A percentile compares a stretch with the other conserved stretches of the same genome.
phyloP scores from a whole-genome alignment of 2,329 filamentous ascomycete species.

The Stachybotrys echinatus region DNA sequence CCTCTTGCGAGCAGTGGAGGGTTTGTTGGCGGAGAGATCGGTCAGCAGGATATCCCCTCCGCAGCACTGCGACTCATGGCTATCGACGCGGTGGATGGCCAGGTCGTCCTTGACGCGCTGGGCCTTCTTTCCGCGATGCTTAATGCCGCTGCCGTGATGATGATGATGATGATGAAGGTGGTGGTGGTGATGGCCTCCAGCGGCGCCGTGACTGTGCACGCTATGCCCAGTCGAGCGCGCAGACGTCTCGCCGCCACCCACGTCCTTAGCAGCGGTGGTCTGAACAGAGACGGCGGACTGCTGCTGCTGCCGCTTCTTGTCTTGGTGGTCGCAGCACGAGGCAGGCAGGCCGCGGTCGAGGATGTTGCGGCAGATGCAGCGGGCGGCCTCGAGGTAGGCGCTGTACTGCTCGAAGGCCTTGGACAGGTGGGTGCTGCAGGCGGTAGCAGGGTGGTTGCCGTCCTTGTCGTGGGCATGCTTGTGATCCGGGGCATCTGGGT shows the following conservation, averaged over 20 bases:
- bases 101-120: conserved; percentile 5
- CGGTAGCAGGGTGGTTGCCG: conserved; percentile 16
- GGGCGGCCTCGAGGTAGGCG: conserved; percentile 28
- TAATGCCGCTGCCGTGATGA: conserved; percentile 10
- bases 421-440: conserved; percentile 24
- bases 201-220: conserved; percentile 2
- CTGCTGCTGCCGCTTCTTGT: conserved; percentile 4
- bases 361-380: conserved; percentile 29
- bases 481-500: conserved; percentile 10
- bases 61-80: conserved; percentile 6
- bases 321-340: conserved; percentile 18
- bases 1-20: conserved; percentile 1
- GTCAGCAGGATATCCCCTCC: not conserved
- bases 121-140: conserved; percentile 12
- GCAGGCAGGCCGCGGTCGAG: conserved; percentile 20
- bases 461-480: conserved; percentile 19
- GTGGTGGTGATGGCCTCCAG: not conserved
- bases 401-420: conserved; percentile 27
- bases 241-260: not conserved
- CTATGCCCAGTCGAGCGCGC: conserved; percentile 4
- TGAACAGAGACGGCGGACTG: not conserved
- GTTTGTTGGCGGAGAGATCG: conserved; percentile 3
- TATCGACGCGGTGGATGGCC: conserved; percentile 1
- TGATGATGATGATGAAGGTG: conserved; percentile 10
- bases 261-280: not conserved